Conservation (phyloP, 768 basidiomycete genomes). For the Rhodotorula sphaerocarpa region DNA sequence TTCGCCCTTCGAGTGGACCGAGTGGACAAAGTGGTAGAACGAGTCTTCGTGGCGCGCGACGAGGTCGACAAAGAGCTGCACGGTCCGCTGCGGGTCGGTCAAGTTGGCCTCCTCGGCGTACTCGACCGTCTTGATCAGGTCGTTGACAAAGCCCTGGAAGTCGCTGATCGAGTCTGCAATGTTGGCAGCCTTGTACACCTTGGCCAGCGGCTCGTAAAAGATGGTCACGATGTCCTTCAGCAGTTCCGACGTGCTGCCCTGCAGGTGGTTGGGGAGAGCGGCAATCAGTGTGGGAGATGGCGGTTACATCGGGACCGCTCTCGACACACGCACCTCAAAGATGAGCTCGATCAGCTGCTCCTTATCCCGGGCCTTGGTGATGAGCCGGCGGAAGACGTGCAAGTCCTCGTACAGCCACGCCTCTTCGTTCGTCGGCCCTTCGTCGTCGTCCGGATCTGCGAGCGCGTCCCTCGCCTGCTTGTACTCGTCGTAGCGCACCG, state of each 20-base stretch:
- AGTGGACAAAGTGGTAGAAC: constrained; percentile 96
- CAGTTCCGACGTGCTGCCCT: constrained; percentile 91
- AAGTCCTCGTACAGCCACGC: constrained; percentile 95
- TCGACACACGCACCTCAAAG: constrained; percentile 62
- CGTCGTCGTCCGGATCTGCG: constrained; percentile 72
- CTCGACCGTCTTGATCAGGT: constrained; percentile 90
- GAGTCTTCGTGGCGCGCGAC: constrained; percentile 88
- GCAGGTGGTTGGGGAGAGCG: background rate
- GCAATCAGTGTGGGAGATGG: background rate
- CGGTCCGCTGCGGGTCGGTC: constrained; percentile 73
- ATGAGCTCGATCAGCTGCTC: constrained; percentile 86
- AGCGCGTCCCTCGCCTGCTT: constrained; percentile 53
- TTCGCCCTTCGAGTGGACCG: constrained; percentile 93
- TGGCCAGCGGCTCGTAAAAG: constrained; percentile 90
- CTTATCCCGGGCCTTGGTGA: constrained; percentile 71
- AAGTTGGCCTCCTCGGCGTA: constrained; percentile 59
- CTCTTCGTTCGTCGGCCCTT: constrained; percentile 86
- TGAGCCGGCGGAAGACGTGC: constrained; percentile 65
- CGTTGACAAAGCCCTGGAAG: constrained; percentile 86
- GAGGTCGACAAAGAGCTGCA: constrained; percentile 86
- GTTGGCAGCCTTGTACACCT: constrained; percentile 93
- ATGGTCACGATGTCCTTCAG: constrained; percentile 98
- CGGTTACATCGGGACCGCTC: background rate
- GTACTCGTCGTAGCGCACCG: constrained; percentile 72
- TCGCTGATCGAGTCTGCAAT: constrained; percentile 89